Percentiles rank a stretch among this genome's conserved stretches.
Evolutionary conservation across 345 rosid species (phyloP).

Genomic region (Linum trigynum): DNA sequence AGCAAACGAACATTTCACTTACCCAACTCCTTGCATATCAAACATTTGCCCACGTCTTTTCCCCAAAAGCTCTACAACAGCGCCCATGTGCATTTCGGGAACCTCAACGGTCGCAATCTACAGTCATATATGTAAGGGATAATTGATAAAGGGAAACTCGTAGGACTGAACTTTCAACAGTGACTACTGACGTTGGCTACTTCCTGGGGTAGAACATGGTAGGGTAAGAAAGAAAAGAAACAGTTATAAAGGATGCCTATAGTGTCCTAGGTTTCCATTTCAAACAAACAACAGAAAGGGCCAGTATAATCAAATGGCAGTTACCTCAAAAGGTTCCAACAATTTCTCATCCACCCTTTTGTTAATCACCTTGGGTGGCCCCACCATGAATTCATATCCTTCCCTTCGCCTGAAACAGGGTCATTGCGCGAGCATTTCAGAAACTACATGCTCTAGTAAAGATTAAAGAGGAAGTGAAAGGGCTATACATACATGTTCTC

Average conservation of each 20-base stretch:
- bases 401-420: conserved; percentile 75
- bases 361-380: conserved; percentile 91
- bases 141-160: not conserved
- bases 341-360: conserved; percentile 62
- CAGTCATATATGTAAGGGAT: conserved; percentile 16
- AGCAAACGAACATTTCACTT: conserved; percentile 18
- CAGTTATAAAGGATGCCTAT: not conserved
- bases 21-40: conserved; percentile 91
- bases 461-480: conserved; percentile 14
- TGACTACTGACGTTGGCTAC: not conserved
- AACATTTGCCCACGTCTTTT: conserved; percentile 90
- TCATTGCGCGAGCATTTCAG: conserved; percentile 10
- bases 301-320: not conserved
- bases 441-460: conserved; percentile 8
- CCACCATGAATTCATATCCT: conserved; percentile 96
- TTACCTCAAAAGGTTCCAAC: conserved; percentile 84
- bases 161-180: conserved; percentile 14
- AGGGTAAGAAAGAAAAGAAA: conserved; percentile 12
- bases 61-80: conserved; percentile 96
- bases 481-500: conserved; percentile 71
- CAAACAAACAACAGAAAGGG: too few species aligned
- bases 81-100: conserved; percentile 85
- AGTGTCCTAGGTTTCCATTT: not conserved
- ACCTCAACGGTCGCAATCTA: conserved; percentile 92
- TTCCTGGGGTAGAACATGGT: not conserved